phyloP scores from a whole-genome alignment of 805 yeast genomes.

The Lipomyces yamadae region DNA sequence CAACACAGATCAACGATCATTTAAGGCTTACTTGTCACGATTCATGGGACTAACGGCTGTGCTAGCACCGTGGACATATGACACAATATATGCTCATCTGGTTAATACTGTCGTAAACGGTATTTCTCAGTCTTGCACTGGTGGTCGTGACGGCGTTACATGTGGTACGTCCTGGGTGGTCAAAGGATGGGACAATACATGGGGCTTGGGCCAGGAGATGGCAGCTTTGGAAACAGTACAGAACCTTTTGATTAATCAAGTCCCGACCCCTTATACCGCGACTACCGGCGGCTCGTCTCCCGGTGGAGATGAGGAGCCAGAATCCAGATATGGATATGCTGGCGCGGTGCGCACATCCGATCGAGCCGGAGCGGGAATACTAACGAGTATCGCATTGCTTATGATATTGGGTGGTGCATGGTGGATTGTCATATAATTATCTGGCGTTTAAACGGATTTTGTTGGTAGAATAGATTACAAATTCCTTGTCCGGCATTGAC shows the following conservation, averaged over 20 bases:
- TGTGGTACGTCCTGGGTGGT: slow-evolving; percentile 83
- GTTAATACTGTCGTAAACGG: slow-evolving; percentile 61
- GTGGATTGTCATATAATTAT: slow-evolving; percentile 23
- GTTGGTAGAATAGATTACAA: neutral
- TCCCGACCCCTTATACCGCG: slow-evolving; percentile 53
- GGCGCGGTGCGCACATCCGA: slow-evolving; percentile 20
- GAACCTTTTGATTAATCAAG: slow-evolving; percentile 39
- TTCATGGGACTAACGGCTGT: slow-evolving; percentile 75
- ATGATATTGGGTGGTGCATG: slow-evolving; percentile 24
- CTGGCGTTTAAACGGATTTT: neutral
- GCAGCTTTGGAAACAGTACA: slow-evolving; percentile 72
- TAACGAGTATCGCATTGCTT: slow-evolving; percentile 19
- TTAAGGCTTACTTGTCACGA: slow-evolving; percentile 81
- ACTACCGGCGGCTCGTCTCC: slow-evolving; percentile 51
- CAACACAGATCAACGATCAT: slow-evolving; percentile 85
- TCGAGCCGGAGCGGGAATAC: slow-evolving; percentile 30
- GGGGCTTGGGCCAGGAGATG: slow-evolving; percentile 92
- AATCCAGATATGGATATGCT: neutral
- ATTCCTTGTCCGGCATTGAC: too few relatives aligned
- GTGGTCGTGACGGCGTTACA: slow-evolving; percentile 85
- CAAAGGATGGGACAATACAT: slow-evolving; percentile 70
- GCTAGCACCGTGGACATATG: slow-evolving; percentile 61
- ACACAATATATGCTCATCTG: slow-evolving; percentile 45
- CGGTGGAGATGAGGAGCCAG: neutral
- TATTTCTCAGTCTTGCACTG: slow-evolving; percentile 82